Base-by-base conservation (phyloP, 225 moss, liverwort and hornwort genomes). In the Polytrichum commune region DNA sequence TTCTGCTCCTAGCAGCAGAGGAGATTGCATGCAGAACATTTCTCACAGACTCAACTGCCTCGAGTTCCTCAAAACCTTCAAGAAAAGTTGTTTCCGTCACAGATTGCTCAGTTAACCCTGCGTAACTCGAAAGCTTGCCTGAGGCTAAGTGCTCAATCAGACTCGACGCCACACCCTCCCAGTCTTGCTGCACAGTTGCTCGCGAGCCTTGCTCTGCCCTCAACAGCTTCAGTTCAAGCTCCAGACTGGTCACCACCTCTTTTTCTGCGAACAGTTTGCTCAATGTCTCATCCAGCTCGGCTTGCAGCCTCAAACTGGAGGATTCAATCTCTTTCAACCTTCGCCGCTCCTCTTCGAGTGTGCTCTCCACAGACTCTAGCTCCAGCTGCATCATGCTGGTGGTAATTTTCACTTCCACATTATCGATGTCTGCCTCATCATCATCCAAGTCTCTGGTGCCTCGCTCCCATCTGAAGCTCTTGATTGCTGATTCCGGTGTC, bases 341-440 rank as follows among this genome's bases (percentile, higher is more conserved):
- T 70, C 75, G 68, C 63, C 77, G 89, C 68, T 93, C 86, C 69
- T 88, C 84, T 72, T 85, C 86, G 54, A 93, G 69, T 61, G 73
- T 76, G 38, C 76, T 77, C 75, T 91, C 90, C 18, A 76, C 73
- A 6, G 90, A 82, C 74, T 96, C 95, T 66, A 96, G 79, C 69
- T 90, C 83, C 33, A 90, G 82, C 76, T 90, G 95, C 82, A 83
- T 84, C 18, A 96, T 85, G 60, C 82, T 82, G 64, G 84, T 85
- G 62, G 90, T 83, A 72, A 88, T 85, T 67, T 86, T 80, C 74
- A 84, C 90, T 82, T 90, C 89, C 35, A 77, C 69, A 35, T 79
- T 74, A 26, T 72, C 79, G 56, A 77, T 25, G 46, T 46, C 46
- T 57, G 74, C 79, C 35, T 84, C 35, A 58, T 30, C 35, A 58